A percentile compares a stretch with the other conserved stretches of the same genome.
phyloP scores from a whole-genome alignment of 2,329 filamentous ascomycete genomes.

The Cryphonectria naterciae region DNA sequence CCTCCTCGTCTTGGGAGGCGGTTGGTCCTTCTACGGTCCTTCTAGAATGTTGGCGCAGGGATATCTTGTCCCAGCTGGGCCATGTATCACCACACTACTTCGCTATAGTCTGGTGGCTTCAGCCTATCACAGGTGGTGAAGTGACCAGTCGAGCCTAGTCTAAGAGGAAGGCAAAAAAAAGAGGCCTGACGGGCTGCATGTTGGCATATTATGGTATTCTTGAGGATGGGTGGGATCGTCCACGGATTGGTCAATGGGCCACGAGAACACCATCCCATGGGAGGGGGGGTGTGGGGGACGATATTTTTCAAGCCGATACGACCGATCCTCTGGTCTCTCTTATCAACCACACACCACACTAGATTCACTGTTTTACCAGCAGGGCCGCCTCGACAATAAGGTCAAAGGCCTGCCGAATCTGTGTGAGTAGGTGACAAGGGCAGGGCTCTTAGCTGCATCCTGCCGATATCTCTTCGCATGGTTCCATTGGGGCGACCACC shows the following conservation, averaged over 20 bases:
- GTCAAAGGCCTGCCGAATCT: slow-evolving; percentile 3
- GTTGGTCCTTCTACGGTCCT: background rate
- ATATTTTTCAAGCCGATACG: background rate
- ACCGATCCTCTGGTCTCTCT: background rate
- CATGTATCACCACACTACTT: slow-evolving; percentile 1
- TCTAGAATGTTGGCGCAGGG: background rate
- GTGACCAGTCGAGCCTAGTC: background rate
- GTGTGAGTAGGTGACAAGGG: slow-evolving; percentile 5
- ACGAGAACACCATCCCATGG: background rate
- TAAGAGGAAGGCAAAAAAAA: background rate
- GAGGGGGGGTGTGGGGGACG: too few species aligned
- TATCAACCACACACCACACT: slow-evolving; percentile 2
- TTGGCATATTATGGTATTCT: background rate
- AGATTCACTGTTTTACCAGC: background rate
- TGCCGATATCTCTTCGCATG: slow-evolving; percentile 14
- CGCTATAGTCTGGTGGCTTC: background rate
- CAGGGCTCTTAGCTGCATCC: background rate
- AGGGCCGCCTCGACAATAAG: background rate
- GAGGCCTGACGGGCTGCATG: background rate
- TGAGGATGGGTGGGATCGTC: background rate
- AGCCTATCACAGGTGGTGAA: background rate
- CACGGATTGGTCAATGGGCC: background rate
- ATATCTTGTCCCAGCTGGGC: background rate
- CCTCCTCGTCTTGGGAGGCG: background rate
- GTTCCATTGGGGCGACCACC: background rate